These are phyloP conservation scores for Russula dissimulans DNA, from an alignment of 768 basidiomycete species.

Conservation along the genomic window DNA sequence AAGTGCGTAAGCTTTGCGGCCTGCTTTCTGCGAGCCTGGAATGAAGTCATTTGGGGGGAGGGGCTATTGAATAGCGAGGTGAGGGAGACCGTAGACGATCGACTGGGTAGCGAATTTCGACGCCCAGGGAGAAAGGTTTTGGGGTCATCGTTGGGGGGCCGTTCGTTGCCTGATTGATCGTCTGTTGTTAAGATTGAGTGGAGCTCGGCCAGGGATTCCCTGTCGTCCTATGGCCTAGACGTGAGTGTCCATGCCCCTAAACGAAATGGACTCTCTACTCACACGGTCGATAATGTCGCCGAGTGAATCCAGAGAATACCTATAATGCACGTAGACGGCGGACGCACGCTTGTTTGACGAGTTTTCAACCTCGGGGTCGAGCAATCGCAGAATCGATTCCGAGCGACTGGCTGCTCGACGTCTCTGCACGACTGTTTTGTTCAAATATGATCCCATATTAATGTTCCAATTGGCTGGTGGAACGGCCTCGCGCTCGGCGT, in stretches of 20 bases:
- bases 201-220: constrained; percentile 61
- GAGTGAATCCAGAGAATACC: constrained; percentile 73
- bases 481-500: constrained; percentile 5
- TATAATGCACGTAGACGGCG: constrained; percentile 62
- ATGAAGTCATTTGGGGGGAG: constrained; percentile 41
- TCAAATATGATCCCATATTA: constrained; percentile 43
- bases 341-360: constrained; percentile 17
- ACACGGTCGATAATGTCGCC: constrained; percentile 74
- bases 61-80: constrained; percentile 40
- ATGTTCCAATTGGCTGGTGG: constrained; percentile 30
- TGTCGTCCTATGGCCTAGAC: constrained; percentile 50
- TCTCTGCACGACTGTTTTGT: constrained; percentile 29
- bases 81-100: constrained; percentile 52
- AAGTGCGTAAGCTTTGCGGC: constrained; percentile 82
- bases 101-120: constrained; percentile 49
- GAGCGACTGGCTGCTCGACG: constrained; percentile 35
- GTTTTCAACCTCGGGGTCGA: constrained; percentile 23
- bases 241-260: constrained; percentile 7
- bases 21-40: constrained; percentile 61
- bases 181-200: constrained; percentile 55
- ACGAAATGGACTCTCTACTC: constrained; percentile 22
- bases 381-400: constrained; percentile 48
- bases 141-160: constrained; percentile 16
- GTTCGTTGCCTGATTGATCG: constrained; percentile 7
- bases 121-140: constrained; percentile 18